phyloP scores from a whole-genome alignment of 2,329 filamentous ascomycete species.

The Colletotrichum sidae region DNA sequence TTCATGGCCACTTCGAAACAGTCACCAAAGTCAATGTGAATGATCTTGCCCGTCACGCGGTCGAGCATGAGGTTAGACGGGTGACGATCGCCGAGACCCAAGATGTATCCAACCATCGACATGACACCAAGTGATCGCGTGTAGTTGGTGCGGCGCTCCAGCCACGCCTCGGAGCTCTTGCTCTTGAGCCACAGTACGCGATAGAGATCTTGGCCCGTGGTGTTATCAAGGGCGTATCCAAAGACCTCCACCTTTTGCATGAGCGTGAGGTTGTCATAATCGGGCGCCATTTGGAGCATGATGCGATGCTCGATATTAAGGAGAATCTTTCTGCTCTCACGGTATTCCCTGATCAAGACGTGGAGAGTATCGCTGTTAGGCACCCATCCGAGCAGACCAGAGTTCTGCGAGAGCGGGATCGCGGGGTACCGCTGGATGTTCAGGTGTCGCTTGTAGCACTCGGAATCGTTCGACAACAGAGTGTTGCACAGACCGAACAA shows the following conservation, averaged over 20 bases:
- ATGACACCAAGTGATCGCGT: slow-evolving; percentile 97
- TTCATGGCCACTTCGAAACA: slow-evolving; percentile 99
- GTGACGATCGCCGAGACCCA: slow-evolving; percentile 95
- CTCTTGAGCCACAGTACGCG: slow-evolving; percentile 98
- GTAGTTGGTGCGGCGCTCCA: slow-evolving; percentile 98
- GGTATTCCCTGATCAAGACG: slow-evolving; percentile 95
- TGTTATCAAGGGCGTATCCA: slow-evolving; percentile 98
- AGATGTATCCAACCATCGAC: slow-evolving; percentile 99
- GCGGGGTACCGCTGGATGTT: slow-evolving; percentile 96
- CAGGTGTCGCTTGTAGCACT: slow-evolving; percentile 96
- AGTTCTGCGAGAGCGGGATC: slow-evolving; percentile 97
- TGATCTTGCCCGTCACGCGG: slow-evolving; percentile 93
- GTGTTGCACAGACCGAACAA: slow-evolving; percentile 98
- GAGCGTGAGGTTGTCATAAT: slow-evolving; percentile 97
- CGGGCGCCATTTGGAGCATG: slow-evolving; percentile 99
- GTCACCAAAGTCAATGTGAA: slow-evolving; percentile 99
- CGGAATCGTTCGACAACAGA: slow-evolving; percentile 89
- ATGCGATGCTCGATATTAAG: slow-evolving; percentile 99
- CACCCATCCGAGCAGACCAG: slow-evolving; percentile 94
- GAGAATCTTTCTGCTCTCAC: slow-evolving; percentile 95
- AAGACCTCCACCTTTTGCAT: slow-evolving; percentile 99
- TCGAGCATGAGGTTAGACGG: slow-evolving; percentile 99
- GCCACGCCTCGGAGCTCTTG: slow-evolving; percentile 97
- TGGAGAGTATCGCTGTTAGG: slow-evolving; percentile 98
- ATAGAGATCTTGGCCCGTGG: slow-evolving; percentile 97